Percentiles rank a stretch among this genome's conserved stretches.
These are phyloP conservation scores for Cicer pinnatifidum DNA, from an alignment of 306 rosid species.

Conservation along the genomic window DNA sequence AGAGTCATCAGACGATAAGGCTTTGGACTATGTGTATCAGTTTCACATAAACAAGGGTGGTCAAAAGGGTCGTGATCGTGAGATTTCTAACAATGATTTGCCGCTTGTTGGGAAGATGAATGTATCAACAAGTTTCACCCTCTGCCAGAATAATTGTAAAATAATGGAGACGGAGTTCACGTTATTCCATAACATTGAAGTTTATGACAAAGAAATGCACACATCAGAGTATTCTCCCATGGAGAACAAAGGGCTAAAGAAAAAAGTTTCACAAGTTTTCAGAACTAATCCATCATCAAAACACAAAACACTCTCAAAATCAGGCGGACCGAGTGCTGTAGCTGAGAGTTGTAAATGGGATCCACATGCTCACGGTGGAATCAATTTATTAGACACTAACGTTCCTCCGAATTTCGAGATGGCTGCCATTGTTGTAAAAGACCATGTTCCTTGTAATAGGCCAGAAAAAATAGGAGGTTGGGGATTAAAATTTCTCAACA, in stretches of 20 bases:
- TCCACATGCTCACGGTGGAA: slow-evolving; percentile 45
- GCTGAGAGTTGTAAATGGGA: slow-evolving; percentile 61
- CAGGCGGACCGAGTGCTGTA: slow-evolving; percentile 46
- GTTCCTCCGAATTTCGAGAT: slow-evolving; percentile 79
- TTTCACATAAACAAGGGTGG: slow-evolving; percentile 69
- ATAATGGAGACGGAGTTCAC: slow-evolving; percentile 74
- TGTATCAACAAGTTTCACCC: slow-evolving; percentile 69
- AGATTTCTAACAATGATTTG: slow-evolving; percentile 48
- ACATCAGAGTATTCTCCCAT: slow-evolving; percentile 53
- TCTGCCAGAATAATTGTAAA: slow-evolving; percentile 61
- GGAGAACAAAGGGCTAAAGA: slow-evolving; percentile 73
- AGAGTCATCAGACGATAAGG: slow-evolving; percentile 54
- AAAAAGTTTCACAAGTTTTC: slow-evolving; percentile 68
- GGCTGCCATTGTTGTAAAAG: slow-evolving; percentile 81
- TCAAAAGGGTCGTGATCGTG: slow-evolving; percentile 50
- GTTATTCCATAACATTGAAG: slow-evolving; percentile 61
- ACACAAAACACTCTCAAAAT: slow-evolving; percentile 59
- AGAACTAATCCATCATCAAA: slow-evolving; percentile 61
- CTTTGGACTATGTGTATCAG: slow-evolving; percentile 63
- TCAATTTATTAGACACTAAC: slow-evolving; percentile 48
- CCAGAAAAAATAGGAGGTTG: slow-evolving; percentile 76
- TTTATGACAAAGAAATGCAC: slow-evolving; percentile 52
- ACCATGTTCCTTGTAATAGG: slow-evolving; percentile 57
- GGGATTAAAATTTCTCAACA: slow-evolving; percentile 93
- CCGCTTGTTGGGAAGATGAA: slow-evolving; percentile 81